A percentile compares a stretch with the other conserved stretches of the same genome.
Conservation (phyloP, 768 basidiomycete genomes). For the Hygrocybe punicea region DNA sequence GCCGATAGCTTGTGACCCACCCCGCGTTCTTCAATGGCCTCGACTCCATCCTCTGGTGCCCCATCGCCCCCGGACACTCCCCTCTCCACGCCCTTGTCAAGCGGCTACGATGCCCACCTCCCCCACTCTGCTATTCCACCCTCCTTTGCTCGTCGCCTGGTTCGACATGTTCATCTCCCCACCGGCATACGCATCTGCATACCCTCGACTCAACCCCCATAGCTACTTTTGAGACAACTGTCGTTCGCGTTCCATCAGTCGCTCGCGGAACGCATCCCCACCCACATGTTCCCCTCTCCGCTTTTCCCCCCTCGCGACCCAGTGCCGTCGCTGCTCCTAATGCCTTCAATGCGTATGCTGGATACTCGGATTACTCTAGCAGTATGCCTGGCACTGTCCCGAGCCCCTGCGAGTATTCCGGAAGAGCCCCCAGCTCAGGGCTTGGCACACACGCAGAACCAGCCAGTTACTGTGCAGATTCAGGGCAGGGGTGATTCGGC, state of each 20-base stretch:
- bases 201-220: constrained; percentile 34
- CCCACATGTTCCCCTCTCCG: constrained; percentile 20
- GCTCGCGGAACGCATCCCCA: constrained; percentile 7
- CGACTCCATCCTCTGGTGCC: constrained; percentile 39
- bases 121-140: constrained; percentile 38
- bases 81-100: constrained; percentile 48
- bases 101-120: constrained; percentile 26
- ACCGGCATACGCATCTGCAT: constrained; percentile 4
- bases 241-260: constrained; percentile 13
- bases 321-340: constrained; percentile 35
- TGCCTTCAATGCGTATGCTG: constrained; percentile 67
- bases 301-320: constrained; percentile 16
- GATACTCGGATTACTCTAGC: constrained; percentile 61
- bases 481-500: constrained; percentile 19
- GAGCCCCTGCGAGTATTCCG: constrained; percentile 18
- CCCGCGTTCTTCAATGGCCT: not conserved
- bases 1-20: no score
- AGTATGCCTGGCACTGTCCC: constrained; percentile 51
- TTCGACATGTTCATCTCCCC: not conserved
- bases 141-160: constrained; percentile 10
- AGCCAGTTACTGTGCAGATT: not conserved
- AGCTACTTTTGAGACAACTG: constrained; percentile 51
- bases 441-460: not conserved
- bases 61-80: constrained; percentile 50
- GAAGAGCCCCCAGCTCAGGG: not conserved